Conservation (phyloP, 352 stramenopile species). For the Blastocystis sp. region DNA sequence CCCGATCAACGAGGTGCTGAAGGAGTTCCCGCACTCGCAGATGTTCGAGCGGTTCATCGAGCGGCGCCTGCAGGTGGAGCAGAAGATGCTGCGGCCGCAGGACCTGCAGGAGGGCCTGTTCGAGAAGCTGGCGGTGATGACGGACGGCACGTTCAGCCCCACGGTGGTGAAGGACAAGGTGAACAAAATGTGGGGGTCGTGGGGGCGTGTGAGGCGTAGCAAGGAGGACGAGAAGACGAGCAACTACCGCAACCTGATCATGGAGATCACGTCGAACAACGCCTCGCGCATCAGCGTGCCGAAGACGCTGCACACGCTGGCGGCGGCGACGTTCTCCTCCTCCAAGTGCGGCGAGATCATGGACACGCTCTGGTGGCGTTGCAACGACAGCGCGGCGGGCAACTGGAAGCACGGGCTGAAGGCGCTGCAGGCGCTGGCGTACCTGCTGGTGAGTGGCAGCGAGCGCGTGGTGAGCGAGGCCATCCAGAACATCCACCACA, state of each 20-base stretch:
- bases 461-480: slow-evolving; percentile 55
- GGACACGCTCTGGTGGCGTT: slow-evolving; percentile 66
- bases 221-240: slow-evolving; percentile 45
- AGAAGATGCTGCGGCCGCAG: slow-evolving; percentile 19
- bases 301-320: slow-evolving; percentile 62
- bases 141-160: slow-evolving; percentile 55
- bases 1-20: slow-evolving; percentile 66
- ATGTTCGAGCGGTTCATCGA: slow-evolving; percentile 70
- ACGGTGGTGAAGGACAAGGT: slow-evolving; percentile 69
- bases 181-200: slow-evolving; percentile 50
- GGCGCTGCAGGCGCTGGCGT: slow-evolving; percentile 61
- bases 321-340: slow-evolving; percentile 34
- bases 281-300: slow-evolving; percentile 60
- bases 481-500: slow-evolving; percentile 65
- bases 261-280: slow-evolving; percentile 68
- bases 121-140: slow-evolving; percentile 68
- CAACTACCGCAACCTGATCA: slow-evolving; percentile 63
- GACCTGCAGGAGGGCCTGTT: slow-evolving; percentile 68
- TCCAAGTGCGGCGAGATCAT: slow-evolving; percentile 67
- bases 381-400: slow-evolving; percentile 36
- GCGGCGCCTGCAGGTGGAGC: slow-evolving; percentile 40
- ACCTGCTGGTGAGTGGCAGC: slow-evolving; percentile 64
- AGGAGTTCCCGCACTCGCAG: slow-evolving; percentile 69
- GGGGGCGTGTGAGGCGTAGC: neutral
- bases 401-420: slow-evolving; percentile 70